phyloP scores from a whole-genome alignment of 2,329 filamentous ascomycete species.

The Penicillium sp. region DNA sequence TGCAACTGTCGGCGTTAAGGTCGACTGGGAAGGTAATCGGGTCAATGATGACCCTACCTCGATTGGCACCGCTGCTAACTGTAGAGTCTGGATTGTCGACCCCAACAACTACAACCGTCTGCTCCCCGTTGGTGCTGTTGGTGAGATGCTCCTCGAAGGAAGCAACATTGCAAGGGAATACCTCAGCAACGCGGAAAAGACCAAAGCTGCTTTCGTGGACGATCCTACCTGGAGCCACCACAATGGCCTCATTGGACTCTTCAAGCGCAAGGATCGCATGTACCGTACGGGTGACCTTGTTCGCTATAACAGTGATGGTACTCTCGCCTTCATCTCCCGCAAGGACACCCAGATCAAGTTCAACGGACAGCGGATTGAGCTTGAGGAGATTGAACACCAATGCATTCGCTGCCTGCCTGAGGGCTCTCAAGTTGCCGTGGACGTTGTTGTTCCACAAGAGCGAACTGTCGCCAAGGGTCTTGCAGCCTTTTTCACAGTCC shows the following conservation, averaged over 20 bases:
- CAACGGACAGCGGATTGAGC: conserved; percentile 49
- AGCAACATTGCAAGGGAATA: conserved; percentile 51
- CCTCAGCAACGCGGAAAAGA: conserved; percentile 40
- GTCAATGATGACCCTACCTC: conserved; percentile 33
- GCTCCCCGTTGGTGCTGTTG: conserved; percentile 48
- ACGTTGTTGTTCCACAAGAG: conserved; percentile 40
- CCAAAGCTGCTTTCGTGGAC: conserved; percentile 37
- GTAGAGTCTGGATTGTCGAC: conserved; percentile 45
- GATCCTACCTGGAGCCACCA: conserved; percentile 36
- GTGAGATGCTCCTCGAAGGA: conserved; percentile 52
- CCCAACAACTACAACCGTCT: conserved; percentile 39
- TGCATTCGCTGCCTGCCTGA: conserved; percentile 39
- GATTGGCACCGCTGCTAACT: conserved; percentile 40
- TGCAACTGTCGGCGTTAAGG: conserved; percentile 36
- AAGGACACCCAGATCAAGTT: conserved; percentile 43
- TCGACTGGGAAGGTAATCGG: conserved; percentile 33
- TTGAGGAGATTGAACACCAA: conserved; percentile 51
- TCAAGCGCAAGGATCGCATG: conserved; percentile 34
- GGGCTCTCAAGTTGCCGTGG: conserved; percentile 47
- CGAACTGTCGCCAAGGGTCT: conserved; percentile 35
- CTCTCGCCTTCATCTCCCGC: conserved; percentile 37
- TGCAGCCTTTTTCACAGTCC: conserved; percentile 38
- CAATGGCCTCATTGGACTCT: conserved; percentile 21
- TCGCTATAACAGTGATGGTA: conserved; percentile 39
- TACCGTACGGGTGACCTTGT: conserved; percentile 45